Percentiles rank a stretch among this genome's conserved stretches.
Conservation (phyloP, 108 stramenopile species). For the Conticribra guillardii region DNA sequence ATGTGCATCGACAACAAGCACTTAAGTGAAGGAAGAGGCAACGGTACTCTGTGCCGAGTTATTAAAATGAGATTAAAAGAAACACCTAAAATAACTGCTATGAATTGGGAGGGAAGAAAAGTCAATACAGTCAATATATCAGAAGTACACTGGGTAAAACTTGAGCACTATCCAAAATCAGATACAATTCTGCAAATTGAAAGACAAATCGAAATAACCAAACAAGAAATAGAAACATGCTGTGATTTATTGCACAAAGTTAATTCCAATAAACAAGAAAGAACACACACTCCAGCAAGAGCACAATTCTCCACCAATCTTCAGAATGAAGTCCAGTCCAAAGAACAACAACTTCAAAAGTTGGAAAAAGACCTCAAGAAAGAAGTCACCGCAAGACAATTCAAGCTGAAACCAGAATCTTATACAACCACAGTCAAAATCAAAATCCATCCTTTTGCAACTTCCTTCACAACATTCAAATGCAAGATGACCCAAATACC, state of each 20-base stretch:
- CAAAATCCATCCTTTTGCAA: slow-evolving; percentile 2
- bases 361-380: too few relatives aligned
- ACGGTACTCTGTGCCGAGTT: slow-evolving; percentile 23
- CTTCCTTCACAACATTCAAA: not conserved
- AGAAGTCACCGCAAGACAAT: too few relatives aligned
- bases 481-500: slow-evolving; percentile 23
- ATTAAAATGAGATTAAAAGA: slow-evolving; percentile 15
- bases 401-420: slow-evolving; percentile 1
- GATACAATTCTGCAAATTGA: not conserved
- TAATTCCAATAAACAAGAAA: too few relatives aligned
- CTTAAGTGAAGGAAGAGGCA: slow-evolving; percentile 14
- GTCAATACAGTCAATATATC: slow-evolving; percentile 17
- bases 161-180: slow-evolving; percentile 1
- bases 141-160: slow-evolving; percentile 25
- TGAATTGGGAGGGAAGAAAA: slow-evolving; percentile 20
- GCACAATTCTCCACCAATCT: too few relatives aligned
- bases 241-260: too few relatives aligned
- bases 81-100: slow-evolving; percentile 15
- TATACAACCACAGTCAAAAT: not conserved
- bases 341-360: too few relatives aligned
- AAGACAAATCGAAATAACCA: slow-evolving; percentile 1
- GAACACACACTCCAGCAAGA: too few relatives aligned
- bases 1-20: slow-evolving; percentile 4
- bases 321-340: too few relatives aligned
- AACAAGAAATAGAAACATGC: too few relatives aligned